Evolutionary conservation across 164 flowering plant species (phyloP).

Genomic region (Platanus orientalis): DNA sequence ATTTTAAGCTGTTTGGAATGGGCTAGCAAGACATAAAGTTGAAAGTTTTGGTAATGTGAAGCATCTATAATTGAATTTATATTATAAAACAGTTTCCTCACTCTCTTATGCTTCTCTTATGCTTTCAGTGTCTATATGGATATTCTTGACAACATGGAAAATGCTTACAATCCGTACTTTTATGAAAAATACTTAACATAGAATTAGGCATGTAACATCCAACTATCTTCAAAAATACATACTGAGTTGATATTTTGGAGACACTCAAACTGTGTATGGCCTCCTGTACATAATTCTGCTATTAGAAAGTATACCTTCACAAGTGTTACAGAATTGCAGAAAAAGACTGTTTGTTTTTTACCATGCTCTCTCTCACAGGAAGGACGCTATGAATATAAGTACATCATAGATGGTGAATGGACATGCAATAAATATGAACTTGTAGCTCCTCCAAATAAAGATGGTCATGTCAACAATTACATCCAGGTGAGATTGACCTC

Average conservation of each 20-base stretch:
- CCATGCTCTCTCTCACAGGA: conserved; percentile 47
- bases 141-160: too few species aligned
- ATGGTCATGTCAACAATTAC: conserved; percentile 92
- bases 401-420: conserved; percentile 87
- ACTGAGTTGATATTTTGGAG: not conserved
- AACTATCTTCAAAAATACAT: not conserved
- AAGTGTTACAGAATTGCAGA: not conserved
- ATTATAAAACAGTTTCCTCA: too few species aligned
- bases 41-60: too few species aligned
- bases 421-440: conserved; percentile 46
- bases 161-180: too few species aligned
- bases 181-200: not conserved
- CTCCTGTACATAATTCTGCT: not conserved
- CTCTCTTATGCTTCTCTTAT: too few species aligned
- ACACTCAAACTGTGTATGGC: not conserved
- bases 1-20: too few species aligned
- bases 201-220: not conserved
- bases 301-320: too few species aligned
- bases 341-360: too few species aligned
- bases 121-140: too few species aligned
- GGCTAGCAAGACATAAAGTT: too few species aligned
- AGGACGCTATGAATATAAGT: conserved; percentile 91
- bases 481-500: conserved; percentile 43
- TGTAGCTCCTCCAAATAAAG: conserved; percentile 57
- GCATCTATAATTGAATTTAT: too few species aligned